These are phyloP conservation scores for Debaryomyces nepalensis DNA, from an alignment of 1,139 yeast genomes.

Conservation along the genomic window DNA sequence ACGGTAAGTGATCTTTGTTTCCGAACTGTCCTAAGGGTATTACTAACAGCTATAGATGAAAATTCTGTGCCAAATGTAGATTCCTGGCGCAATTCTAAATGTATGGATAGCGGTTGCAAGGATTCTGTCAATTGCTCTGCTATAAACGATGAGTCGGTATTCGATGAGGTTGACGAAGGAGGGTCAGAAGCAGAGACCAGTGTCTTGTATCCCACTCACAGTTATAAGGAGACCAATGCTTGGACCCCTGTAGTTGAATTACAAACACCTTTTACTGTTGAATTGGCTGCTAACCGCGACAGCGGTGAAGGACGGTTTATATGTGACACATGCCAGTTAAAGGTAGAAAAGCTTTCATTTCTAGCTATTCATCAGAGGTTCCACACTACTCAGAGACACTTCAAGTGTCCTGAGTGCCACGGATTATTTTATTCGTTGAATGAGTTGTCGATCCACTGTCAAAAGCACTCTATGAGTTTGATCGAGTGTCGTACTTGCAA, in stretches of 20 bases:
- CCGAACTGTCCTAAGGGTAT: too few species aligned
- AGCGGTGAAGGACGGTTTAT: neutral
- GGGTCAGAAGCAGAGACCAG: neutral
- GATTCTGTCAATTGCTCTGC: neutral
- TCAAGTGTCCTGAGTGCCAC: slow-evolving; percentile 14
- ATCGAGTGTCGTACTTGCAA: slow-evolving; percentile 14
- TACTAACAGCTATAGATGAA: slow-evolving; percentile 9
- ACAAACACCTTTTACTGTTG: too few species aligned
- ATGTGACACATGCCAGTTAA: slow-evolving; percentile 13
- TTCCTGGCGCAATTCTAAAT: neutral
- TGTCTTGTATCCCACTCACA: neutral
- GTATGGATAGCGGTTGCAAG: neutral
- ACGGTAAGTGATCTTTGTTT: neutral
- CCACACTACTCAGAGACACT: slow-evolving; percentile 9
- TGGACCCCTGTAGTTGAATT: too few species aligned
- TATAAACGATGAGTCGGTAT: neutral
- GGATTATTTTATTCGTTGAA: neutral
- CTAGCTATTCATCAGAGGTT: slow-evolving; percentile 14
- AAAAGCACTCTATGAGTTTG: slow-evolving; percentile 9
- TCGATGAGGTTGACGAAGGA: neutral
- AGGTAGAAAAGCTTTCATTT: slow-evolving; percentile 13
- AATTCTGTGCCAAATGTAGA: neutral
- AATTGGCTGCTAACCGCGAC: too few species aligned
- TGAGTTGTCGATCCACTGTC: slow-evolving; percentile 13
- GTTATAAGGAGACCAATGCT: neutral